Conservation (phyloP, 768 basidiomycete species). For the Boletus rufocinnamomeus region DNA sequence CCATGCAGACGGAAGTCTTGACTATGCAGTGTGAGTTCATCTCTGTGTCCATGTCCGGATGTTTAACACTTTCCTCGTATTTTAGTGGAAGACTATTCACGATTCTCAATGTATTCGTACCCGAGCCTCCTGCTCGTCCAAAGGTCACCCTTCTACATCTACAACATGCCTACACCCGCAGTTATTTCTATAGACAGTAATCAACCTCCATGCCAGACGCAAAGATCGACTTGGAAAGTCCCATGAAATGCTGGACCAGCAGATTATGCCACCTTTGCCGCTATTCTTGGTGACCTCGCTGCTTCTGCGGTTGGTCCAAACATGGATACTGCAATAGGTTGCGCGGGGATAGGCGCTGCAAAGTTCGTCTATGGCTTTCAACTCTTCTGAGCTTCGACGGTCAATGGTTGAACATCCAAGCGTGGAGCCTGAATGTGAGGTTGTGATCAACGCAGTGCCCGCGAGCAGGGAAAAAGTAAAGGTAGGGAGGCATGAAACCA, state of each 20-base stretch:
- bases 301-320: slow-evolving; percentile 32
- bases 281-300: slow-evolving; percentile 46
- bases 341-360: background rate
- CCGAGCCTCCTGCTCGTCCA: slow-evolving; percentile 54
- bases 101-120: slow-evolving; percentile 59
- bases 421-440: too few relatives aligned
- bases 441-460: too few relatives aligned
- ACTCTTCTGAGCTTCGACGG: too few relatives aligned
- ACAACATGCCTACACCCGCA: slow-evolving; percentile 21
- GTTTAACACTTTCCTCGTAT: slow-evolving; percentile 1
- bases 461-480: too few relatives aligned
- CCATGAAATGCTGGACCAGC: slow-evolving; percentile 53
- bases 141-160: slow-evolving; percentile 48
- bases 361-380: slow-evolving; percentile 4
- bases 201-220: slow-evolving; percentile 20
- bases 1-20: slow-evolving; percentile 70
- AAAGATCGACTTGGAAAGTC: slow-evolving; percentile 44
- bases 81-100: slow-evolving; percentile 80
- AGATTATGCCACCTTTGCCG: slow-evolving; percentile 65
- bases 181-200: background rate
- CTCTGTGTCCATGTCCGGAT: background rate
- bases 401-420: too few relatives aligned
- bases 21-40: slow-evolving; percentile 60
- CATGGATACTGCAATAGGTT: slow-evolving; percentile 3
- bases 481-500: too few relatives aligned